phyloP scores from a whole-genome alignment of 805 yeast genomes.

The Spathaspora passalidarum region DNA sequence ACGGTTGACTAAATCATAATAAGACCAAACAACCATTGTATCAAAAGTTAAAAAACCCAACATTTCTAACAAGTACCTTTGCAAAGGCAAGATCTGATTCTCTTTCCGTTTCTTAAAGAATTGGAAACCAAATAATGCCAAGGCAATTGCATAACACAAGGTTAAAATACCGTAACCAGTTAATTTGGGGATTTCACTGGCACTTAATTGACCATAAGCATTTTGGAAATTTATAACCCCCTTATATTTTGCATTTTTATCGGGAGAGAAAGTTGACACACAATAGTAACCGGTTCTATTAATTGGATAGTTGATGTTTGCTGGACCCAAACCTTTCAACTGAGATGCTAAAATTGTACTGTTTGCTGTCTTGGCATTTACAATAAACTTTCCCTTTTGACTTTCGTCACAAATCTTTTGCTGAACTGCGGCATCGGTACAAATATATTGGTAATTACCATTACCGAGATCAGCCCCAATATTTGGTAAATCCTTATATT shows the following conservation, averaged over 20 bases:
- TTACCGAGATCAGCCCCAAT: slow-evolving; percentile 55
- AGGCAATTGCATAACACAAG: slow-evolving; percentile 74
- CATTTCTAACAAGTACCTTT: slow-evolving; percentile 85
- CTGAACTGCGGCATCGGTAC: slow-evolving; percentile 67
- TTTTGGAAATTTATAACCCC: slow-evolving; percentile 83
- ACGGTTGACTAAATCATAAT: slow-evolving; percentile 78
- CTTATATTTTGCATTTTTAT: slow-evolving; percentile 44
- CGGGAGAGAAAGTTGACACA: slow-evolving; percentile 63
- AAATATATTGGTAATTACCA: slow-evolving; percentile 53
- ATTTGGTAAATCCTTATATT: slow-evolving; percentile 69
- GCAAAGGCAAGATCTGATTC: slow-evolving; percentile 83
- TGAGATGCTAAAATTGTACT: slow-evolving; percentile 57
- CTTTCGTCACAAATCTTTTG: slow-evolving; percentile 49
- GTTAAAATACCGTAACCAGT: slow-evolving; percentile 87
- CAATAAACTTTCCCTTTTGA: slow-evolving; percentile 62
- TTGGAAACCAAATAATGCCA: slow-evolving; percentile 81
- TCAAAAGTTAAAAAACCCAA: slow-evolving; percentile 80
- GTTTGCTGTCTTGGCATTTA: slow-evolving; percentile 43
- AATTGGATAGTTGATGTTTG: slow-evolving; percentile 61
- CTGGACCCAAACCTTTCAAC: slow-evolving; percentile 56
- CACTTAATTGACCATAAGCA: slow-evolving; percentile 87
- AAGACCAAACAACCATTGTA: slow-evolving; percentile 86
- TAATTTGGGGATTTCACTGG: slow-evolving; percentile 85
- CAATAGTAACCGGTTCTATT: slow-evolving; percentile 88
- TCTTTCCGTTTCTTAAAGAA: slow-evolving; percentile 72